Percentiles rank a stretch among this genome's conserved stretches.
These are phyloP conservation scores for Ambrosia hybrid DNA, from an alignment of 140 eudicot genomes.

Conservation along the genomic window DNA sequence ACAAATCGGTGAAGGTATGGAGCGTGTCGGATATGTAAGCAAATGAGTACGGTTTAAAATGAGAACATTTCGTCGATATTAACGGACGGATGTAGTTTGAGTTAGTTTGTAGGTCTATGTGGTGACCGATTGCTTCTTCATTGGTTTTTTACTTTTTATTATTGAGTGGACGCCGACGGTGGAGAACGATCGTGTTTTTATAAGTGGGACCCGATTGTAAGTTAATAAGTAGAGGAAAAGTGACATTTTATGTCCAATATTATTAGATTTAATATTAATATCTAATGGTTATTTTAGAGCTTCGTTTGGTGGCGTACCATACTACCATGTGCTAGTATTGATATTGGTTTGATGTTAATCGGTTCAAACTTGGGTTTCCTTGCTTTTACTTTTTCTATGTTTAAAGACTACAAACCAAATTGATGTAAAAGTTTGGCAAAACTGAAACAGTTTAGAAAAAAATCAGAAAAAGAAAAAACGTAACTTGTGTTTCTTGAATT, in stretches of 20 bases:
- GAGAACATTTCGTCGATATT: too few species aligned
- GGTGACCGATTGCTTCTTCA: slow-evolving; percentile 11
- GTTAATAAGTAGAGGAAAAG: slow-evolving; percentile 3
- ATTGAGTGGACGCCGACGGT: background rate
- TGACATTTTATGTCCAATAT: slow-evolving; percentile 13
- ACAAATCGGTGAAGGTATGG: slow-evolving; percentile 88
- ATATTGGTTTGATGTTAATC: too few species aligned
- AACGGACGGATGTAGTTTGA: slow-evolving; percentile 8
- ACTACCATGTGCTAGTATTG: too few species aligned
- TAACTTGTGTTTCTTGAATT: too few species aligned
- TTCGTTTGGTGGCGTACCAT: too few species aligned
- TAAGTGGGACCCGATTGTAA: slow-evolving; percentile 12
- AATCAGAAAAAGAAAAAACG: too few species aligned
- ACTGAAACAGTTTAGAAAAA: too few species aligned
- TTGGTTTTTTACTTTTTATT: background rate
- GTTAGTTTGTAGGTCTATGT: slow-evolving; percentile 19
- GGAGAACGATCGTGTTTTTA: background rate
- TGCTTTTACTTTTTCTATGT: too few species aligned
- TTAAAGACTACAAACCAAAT: too few species aligned
- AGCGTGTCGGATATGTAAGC: slow-evolving; percentile 45
- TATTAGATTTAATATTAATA: background rate
- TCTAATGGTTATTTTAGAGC: background rate
- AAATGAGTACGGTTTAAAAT: too few species aligned
- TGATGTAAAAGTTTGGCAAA: too few species aligned
- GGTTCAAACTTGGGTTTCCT: too few species aligned